phyloP scores from a whole-genome alignment of 768 basidiomycete genomes.

The Cytidiella melzeri region DNA sequence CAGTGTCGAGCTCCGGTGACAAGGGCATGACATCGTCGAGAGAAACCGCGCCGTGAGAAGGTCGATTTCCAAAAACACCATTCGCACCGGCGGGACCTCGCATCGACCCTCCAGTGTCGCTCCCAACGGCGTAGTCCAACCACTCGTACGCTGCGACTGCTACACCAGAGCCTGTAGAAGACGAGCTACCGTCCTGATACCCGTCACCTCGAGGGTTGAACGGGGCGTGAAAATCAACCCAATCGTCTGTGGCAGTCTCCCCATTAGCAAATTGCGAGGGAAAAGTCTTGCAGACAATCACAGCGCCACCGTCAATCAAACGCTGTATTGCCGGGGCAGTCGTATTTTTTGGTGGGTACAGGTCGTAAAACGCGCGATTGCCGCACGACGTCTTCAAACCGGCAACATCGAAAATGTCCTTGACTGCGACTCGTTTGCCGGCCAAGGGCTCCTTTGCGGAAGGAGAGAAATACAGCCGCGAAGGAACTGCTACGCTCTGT shows the following conservation, averaged over 20 bases:
- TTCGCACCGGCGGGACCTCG: conserved; percentile 25
- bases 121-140: conserved; percentile 26
- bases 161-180: conserved; percentile 24
- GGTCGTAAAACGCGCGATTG: conserved; percentile 29
- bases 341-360: conserved; percentile 29
- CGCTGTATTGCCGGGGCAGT: conserved; percentile 39
- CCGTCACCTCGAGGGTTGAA: conserved; percentile 28
- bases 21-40: conserved; percentile 27
- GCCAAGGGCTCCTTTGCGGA: conserved; percentile 29
- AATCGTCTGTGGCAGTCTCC: conserved; percentile 27
- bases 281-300: conserved; percentile 49
- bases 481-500: conserved; percentile 41
- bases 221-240: conserved; percentile 27
- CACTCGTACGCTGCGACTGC: conserved; percentile 22
- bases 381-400: conserved; percentile 33
- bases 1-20: conserved; percentile 23
- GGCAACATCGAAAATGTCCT: conserved; percentile 37
- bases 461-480: conserved; percentile 35
- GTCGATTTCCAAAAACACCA: conserved; percentile 25
- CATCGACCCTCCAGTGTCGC: conserved; percentile 28
- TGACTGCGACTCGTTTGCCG: conserved; percentile 44
- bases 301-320: conserved; percentile 42
- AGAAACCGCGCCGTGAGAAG: conserved; percentile 23
- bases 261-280: conserved; percentile 50
- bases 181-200: conserved; percentile 26